Conservation (phyloP, 2,329 filamentous ascomycete species). For the Penicillium brevicompactum region DNA sequence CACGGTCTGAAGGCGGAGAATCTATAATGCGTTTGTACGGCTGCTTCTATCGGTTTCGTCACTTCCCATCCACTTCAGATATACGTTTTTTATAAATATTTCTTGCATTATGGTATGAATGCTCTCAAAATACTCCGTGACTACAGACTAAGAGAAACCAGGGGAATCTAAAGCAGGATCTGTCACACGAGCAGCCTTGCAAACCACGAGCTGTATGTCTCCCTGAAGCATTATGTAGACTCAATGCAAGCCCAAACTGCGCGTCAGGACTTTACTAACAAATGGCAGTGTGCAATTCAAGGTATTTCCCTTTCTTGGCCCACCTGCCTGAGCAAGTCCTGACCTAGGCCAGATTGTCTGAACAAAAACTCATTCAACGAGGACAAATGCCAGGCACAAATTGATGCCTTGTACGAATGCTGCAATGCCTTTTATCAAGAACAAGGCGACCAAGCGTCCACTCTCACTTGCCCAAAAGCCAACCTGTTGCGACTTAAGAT, state of each 20-base stretch:
- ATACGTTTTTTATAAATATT: not conserved
- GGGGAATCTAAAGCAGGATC: conserved; percentile 64
- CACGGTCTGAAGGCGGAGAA: conserved; percentile 34
- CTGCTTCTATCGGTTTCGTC: conserved; percentile 14
- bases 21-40: conserved; percentile 38
- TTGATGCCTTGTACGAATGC: conserved; percentile 90
- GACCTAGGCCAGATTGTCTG: conserved; percentile 67
- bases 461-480: conserved; percentile 83
- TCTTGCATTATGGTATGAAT: conserved; percentile 12
- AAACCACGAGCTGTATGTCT: conserved; percentile 76
- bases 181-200: conserved; percentile 76
- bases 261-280: conserved; percentile 19
- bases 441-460: conserved; percentile 74
- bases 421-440: conserved; percentile 85
- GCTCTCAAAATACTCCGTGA: not conserved
- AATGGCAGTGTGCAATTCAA: conserved; percentile 80
- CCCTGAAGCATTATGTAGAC: not conserved
- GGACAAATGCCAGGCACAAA: conserved; percentile 73
- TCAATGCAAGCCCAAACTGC: not conserved
- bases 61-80: conserved; percentile 2
- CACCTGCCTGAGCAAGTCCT: not conserved
- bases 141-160: conserved; percentile 19
- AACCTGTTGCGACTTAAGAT: conserved; percentile 79
- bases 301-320: conserved; percentile 52
- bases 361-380: conserved; percentile 84